These are phyloP conservation scores for Bonnemaisonia californica DNA, from an alignment of 31 red algal species.

Conservation along the genomic window DNA sequence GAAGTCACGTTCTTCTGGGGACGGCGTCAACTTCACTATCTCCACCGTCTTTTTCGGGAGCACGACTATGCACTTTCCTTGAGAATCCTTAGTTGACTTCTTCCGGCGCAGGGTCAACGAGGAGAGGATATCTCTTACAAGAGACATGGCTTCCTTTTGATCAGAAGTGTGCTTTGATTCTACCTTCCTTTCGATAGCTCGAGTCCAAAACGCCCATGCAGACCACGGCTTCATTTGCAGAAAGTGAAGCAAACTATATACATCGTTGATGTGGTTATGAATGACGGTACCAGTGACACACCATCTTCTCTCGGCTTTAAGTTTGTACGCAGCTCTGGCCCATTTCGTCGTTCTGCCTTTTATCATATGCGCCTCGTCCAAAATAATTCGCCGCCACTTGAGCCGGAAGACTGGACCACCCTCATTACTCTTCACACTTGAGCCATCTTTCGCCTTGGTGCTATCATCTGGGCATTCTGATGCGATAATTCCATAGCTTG, in stretches of 20 bases:
- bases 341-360: conserved; percentile 65
- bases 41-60: conserved; percentile 70
- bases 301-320: conserved; percentile 77
- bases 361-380: conserved; percentile 99
- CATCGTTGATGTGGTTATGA: conserved; percentile 93
- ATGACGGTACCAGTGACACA: conserved; percentile 95
- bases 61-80: conserved; percentile 63
- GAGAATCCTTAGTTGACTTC: conserved; percentile 62
- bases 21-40: conserved; percentile 51
- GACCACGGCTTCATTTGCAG: conserved; percentile 80
- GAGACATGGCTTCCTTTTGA: conserved; percentile 48
- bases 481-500: conserved; percentile 88
- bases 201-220: conserved; percentile 72
- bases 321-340: conserved; percentile 73
- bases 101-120: conserved; percentile 85
- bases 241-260: conserved; percentile 84
- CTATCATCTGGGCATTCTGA: conserved; percentile 51
- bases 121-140: conserved; percentile 69
- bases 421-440: not conserved
- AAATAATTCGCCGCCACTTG: conserved; percentile 85
- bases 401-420: conserved; percentile 65
- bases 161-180: conserved; percentile 30
- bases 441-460: not conserved
- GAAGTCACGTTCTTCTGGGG: conserved; percentile 80
- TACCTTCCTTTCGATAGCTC: conserved; percentile 48